Evolutionary conservation across 1,139 yeast genomes (phyloP).

Genomic region (Williopsis jadinii): DNA sequence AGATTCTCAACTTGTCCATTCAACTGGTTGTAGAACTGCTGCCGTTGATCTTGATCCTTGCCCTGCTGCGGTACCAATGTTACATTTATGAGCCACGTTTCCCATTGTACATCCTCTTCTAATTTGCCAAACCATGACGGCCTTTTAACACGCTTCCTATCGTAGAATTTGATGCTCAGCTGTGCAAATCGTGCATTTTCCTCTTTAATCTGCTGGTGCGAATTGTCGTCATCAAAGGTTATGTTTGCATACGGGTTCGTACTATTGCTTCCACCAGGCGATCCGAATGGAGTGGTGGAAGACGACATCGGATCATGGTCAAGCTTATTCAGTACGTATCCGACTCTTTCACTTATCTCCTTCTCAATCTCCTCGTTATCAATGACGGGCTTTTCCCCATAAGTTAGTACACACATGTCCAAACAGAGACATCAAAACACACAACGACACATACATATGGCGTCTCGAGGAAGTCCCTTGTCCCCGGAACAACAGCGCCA

Average conservation of each 20-base stretch:
- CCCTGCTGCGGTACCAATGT: background rate
- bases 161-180: constrained; percentile 29
- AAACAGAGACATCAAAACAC: background rate
- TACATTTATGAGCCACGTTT: constrained; percentile 36
- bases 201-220: background rate
- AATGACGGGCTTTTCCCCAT: background rate
- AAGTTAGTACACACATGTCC: background rate
- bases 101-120: constrained; percentile 39
- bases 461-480: constrained; percentile 34
- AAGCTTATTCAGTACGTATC: background rate
- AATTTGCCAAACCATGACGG: constrained; percentile 35
- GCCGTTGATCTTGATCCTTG: constrained; percentile 19
- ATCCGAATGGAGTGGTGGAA: background rate
- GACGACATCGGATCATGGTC: background rate
- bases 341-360: background rate
- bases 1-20: constrained; percentile 9
- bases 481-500: constrained; percentile 56
- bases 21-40: constrained; percentile 4
- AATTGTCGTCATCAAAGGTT: constrained; percentile 4
- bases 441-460: constrained; percentile 22
- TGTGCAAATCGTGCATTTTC: constrained; percentile 14
- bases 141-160: constrained; percentile 24
- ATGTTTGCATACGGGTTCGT: constrained; percentile 15
- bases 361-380: background rate
- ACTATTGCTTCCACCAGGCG: constrained; percentile 8